Base-by-base conservation (phyloP, 768 basidiomycete genomes). In the Lactifluus subvellereus region DNA sequence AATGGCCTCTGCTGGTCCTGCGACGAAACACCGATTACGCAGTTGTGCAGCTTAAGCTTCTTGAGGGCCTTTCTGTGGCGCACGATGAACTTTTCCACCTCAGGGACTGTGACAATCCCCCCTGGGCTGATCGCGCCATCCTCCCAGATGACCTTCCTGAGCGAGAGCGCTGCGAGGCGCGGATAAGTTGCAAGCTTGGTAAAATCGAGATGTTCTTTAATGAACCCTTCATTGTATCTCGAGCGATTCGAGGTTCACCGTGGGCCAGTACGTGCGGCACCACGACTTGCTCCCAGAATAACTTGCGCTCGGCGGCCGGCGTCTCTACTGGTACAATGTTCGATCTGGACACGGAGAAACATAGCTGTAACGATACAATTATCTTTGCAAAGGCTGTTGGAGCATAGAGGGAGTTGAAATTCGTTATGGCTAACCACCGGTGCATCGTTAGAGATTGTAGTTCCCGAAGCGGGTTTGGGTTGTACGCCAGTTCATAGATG, bases 211-310 rank as follows among this genome's bases (percentile, higher is more conserved):
- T 11, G 16, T 30, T 18, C 38, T 1, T 27, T 9, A 13, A 9
- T 3, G 1, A 35, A 20, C 7, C 1, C 10, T 37, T 18, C 14
- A 13, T 13, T 27, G 20, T 22, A 42, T 42, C 27, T 6, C 20
- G 37, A 40, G 53, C 13, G 53, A 54, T 18, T 54, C 54, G 54
- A 42, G 54, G 14, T 42, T 54, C 30, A 11, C 14, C 10, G 40
- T 40, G 10, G 13, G 54, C 10, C 9, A 54, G 40, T 9, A 30
- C 27, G 27, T 30, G 54, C 14, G 6, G 38, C 27, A 42, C 54
- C 4, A 18, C 16, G 16, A 51, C 50, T 51, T 8, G 32, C n/a
- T 51, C 16, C 50, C 50, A 51, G 32, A 33, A 51, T 8, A 6
- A 10, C 27, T 11, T 40, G 40, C 40, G 40, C 14, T 27, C 27